Evolutionary conservation across 2,329 filamentous ascomycete genomes (phyloP), one percentile per base, ranked within the genome.

Genomic region (Fusarium sp.): DNA sequence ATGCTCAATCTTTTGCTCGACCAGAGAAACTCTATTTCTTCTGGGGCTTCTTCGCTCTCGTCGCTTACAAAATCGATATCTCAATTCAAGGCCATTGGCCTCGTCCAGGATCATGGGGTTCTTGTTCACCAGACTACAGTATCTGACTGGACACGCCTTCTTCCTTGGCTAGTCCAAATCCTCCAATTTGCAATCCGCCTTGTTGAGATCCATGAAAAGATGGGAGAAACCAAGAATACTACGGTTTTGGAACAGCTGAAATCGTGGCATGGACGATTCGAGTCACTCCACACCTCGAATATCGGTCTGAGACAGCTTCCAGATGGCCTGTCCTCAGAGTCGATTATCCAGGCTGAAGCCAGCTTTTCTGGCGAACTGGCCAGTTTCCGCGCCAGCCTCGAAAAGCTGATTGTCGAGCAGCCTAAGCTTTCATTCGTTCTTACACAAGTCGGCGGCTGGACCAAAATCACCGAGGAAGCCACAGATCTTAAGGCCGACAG

Each of bases 111-210:
- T 6, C 70, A 74, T 5, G 75, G 71, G 3, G 42, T 33, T 10
- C 57, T 80, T 5, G 44, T 63, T n/a, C 63, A 54, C 49, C 63
- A 69, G 57, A 50, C 63, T 53, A 33, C 57, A 17, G 11, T 43
- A 43, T 53, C 68, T 14, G 74, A 80, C 54, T 75, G 75, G 72
- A 45, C 61, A 26, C 73, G 69, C 6, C 62, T 77, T 14, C 66
- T 81, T 38, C 73, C 74, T 13, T 97, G 93, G 92, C 78, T 95
- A n/a, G 81, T 87, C 17, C 87, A 90, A 36, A 87, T 95, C n/a
- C 77, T 95, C 18, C 83, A 83, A 39, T 86, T 92, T 56, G 89
- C 87, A 6, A 78, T 84, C 11, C 85, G 88, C 34, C 80, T 96
- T 24, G 78, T 94, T 7, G 82, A 85, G 38, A 85, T 92, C 8